These are phyloP conservation scores for Erythrophleum fordii DNA, from an alignment of 306 rosid species.

Conservation along the genomic window DNA sequence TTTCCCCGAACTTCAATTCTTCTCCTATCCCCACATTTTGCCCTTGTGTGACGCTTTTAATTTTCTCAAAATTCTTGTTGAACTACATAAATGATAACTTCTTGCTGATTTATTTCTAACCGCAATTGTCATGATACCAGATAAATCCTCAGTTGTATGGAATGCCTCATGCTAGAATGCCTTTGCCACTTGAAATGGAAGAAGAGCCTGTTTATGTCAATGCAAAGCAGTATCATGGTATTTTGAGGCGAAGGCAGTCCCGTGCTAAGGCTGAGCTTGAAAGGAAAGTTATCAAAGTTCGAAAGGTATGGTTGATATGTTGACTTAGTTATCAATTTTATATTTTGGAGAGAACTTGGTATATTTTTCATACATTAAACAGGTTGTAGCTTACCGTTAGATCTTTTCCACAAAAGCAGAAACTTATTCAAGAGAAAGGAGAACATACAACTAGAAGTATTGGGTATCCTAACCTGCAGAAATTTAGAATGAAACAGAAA, in stretches of 20 bases:
- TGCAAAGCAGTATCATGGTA: constrained; percentile 95
- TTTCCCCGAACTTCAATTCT: not conserved
- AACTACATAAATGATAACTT: constrained; percentile 22
- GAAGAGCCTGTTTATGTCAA: constrained; percentile 93
- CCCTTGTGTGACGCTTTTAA: not conserved
- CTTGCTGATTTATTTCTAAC: constrained; percentile 23
- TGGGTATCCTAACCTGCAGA: not conserved
- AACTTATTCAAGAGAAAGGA: constrained; percentile 1
- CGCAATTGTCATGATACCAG: constrained; percentile 50
- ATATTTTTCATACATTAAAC: not conserved
- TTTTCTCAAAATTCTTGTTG: constrained; percentile 9
- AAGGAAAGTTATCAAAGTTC: constrained; percentile 66
- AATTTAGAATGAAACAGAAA: constrained; percentile 9
- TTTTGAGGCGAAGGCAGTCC: constrained; percentile 83
- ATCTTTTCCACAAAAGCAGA: not conserved
- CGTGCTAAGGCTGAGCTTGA: constrained; percentile 90
- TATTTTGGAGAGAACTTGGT: not conserved
- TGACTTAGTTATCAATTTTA: not conserved
- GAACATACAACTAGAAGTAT: not conserved
- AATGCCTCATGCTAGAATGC: constrained; percentile 78
- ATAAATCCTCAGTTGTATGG: constrained; percentile 64
- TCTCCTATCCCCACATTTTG: not conserved
- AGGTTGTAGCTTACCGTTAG: not conserved
- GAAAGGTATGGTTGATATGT: constrained; percentile 63
- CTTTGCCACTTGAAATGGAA: constrained; percentile 86